Percentiles rank a stretch among this genome's conserved stretches.
Conservation (phyloP, 805 yeast species). For the Zygosaccharomyces gambellarensis region DNA sequence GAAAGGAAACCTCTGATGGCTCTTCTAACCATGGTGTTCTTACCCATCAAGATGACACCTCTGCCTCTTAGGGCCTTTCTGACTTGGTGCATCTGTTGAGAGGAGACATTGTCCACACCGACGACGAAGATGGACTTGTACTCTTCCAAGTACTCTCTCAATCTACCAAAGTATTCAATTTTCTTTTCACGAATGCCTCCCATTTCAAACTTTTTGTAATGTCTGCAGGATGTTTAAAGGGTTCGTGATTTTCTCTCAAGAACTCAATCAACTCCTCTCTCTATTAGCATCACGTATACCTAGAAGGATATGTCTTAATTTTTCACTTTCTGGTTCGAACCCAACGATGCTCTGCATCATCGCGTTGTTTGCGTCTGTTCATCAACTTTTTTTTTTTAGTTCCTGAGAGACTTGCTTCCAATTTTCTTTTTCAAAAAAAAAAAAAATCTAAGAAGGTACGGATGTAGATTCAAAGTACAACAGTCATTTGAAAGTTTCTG, state of each 20-base stretch:
- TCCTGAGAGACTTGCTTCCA: background rate
- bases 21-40: slow-evolving; percentile 99
- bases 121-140: slow-evolving; percentile 98
- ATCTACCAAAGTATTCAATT: slow-evolving; percentile 89
- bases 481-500: slow-evolving; percentile 1
- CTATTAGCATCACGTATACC: too few relatives aligned
- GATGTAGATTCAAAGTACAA: background rate
- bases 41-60: slow-evolving; percentile 98
- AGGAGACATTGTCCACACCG: slow-evolving; percentile 99
- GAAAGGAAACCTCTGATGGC: slow-evolving; percentile 93
- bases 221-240: slow-evolving; percentile 82
- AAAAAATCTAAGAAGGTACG: background rate
- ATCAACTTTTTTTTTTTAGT: background rate
- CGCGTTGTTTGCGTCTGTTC: background rate
- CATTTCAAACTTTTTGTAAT: slow-evolving; percentile 76
- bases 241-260: slow-evolving; percentile 9
- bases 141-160: slow-evolving; percentile 91
- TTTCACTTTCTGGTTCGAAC: background rate
- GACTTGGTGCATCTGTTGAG: slow-evolving; percentile 99
- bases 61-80: slow-evolving; percentile 94
- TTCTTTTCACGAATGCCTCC: slow-evolving; percentile 99
- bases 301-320: background rate
- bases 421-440: background rate
- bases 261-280: background rate
- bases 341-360: background rate